Percentiles rank a stretch among this genome's conserved stretches.
Evolutionary conservation across 306 rosid genomes (phyloP).

Genomic region (Morella rubra): DNA sequence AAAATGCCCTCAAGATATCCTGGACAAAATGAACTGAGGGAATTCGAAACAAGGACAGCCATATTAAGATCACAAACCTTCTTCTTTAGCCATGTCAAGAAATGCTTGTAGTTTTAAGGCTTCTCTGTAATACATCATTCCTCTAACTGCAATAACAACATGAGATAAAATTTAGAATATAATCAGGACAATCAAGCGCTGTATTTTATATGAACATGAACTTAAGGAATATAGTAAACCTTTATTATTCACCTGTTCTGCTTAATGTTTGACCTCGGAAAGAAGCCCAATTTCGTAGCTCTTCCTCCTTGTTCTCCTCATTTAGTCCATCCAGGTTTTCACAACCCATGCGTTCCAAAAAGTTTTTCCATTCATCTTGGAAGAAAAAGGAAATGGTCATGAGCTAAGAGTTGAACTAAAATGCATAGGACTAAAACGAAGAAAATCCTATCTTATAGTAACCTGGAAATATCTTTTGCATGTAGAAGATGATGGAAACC

Average conservation of each 20-base stretch:
- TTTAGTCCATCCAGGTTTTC: conserved; percentile 45
- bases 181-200: conserved; percentile 19
- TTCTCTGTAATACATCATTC: conserved; percentile 98
- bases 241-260: conserved; percentile 72
- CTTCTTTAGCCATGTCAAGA: conserved; percentile 87
- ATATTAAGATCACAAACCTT: conserved; percentile 59
- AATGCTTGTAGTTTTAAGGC: conserved; percentile 91
- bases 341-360: conserved; percentile 79
- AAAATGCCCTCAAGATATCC: not conserved
- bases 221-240: conserved; percentile 19
- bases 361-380: conserved; percentile 79
- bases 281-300: conserved; percentile 87
- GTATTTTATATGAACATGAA: conserved; percentile 19
- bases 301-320: conserved; percentile 53
- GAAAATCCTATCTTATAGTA: conserved; percentile 12
- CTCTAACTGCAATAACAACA: conserved; percentile 71
- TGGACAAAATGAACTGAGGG: not conserved
- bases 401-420: conserved; percentile 27
- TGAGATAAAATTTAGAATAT: conserved; percentile 16
- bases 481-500: conserved; percentile 87
- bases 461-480: conserved; percentile 98
- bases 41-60: not conserved
- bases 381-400: not conserved
- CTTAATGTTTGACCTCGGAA: conserved; percentile 88
- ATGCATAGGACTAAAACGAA: conserved; percentile 9